Evolutionary conservation across 2,329 filamentous ascomycete species (phyloP), one percentile per base, ranked within the genome.

Genomic region (Botrytis medusae): DNA sequence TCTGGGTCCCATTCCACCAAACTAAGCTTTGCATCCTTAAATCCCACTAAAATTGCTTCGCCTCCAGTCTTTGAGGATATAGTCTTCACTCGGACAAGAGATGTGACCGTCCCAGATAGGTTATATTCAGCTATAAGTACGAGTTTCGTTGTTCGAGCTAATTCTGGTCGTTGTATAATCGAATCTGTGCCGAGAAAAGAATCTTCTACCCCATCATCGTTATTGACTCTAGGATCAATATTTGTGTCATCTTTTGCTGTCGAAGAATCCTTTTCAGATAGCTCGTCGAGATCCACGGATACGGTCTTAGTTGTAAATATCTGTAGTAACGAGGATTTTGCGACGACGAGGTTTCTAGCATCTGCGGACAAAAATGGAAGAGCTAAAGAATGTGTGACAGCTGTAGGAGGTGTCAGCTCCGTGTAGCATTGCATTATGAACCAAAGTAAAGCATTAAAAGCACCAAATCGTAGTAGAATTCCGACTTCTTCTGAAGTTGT

Each of bases 1-100:
- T 92, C 90, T 14, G 93, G 90, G 81, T 98, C 93, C 96, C 96
- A 99, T 84, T 98, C 93, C 72, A 97, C 87, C 82, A 99, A 86
- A 82, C 93, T 97, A 80, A 98, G 87, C 84, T 97, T 97, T 60
- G 96, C 96, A 83, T 97, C 94, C 80, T 92, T 92, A 83, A 95
- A 92, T 0, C 94, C 92, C 73, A 98, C 83, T 72, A 99, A 85
- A 72, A 99, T 86, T 64, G 92, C 92, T 75, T 98, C 93, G 73
- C 93, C 95, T 29, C 93, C 93, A 34, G 92, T 93, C 77, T 91
- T 92, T 16, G 92, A 92, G 65, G 89, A 87, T 69, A 89, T 85
- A 1, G 90, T 87, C 82, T 92, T 94, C 77, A 98, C 88, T 75
- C 92, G 90, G 62, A 91, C 93, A 72, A 99, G 85, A 1, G 93